Evolutionary conservation across 2,329 filamentous ascomycete species (phyloP).

Genomic region (Raffaelea arxii): DNA sequence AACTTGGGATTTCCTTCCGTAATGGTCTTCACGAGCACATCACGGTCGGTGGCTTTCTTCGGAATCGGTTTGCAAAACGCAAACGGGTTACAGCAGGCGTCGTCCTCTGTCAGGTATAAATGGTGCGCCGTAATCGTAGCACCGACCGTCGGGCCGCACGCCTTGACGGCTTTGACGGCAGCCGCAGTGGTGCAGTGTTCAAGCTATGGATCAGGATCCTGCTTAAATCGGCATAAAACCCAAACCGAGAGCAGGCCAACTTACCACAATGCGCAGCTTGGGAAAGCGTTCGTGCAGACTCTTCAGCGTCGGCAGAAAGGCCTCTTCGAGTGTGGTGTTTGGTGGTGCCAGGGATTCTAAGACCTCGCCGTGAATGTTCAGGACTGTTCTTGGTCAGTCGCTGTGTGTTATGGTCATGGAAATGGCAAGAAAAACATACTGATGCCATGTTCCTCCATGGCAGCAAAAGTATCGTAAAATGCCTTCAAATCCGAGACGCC

Average conservation of each 20-base stretch:
- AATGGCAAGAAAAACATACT: background rate
- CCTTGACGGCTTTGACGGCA: constrained; percentile 66
- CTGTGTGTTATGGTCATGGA: background rate
- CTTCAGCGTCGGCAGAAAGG: constrained; percentile 71
- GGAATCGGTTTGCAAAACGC: constrained; percentile 59
- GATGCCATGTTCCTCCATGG: constrained; percentile 76
- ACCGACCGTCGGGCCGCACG: constrained; percentile 68
- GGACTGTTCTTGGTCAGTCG: constrained; percentile 13
- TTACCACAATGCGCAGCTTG: constrained; percentile 48
- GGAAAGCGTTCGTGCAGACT: constrained; percentile 69
- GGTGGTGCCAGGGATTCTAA: constrained; percentile 24
- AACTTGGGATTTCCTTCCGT: constrained; percentile 53
- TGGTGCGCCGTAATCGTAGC: constrained; percentile 69
- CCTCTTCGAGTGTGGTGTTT: constrained; percentile 41
- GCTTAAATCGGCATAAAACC: no score
- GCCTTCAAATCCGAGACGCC: constrained; percentile 61
- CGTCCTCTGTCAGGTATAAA: constrained; percentile 46
- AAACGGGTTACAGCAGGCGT: constrained; percentile 14
- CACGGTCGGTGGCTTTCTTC: constrained; percentile 61
- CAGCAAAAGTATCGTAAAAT: constrained; percentile 74
- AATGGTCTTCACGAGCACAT: constrained; percentile 59
- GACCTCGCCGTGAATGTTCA: constrained; percentile 88
- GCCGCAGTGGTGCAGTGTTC: constrained; percentile 82
- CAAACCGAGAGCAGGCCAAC: background rate
- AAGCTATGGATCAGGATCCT: constrained; percentile 2